A percentile compares a stretch with the other conserved stretches of the same genome.
Evolutionary conservation across 2,329 filamentous ascomycete species (phyloP).

Genomic region (Xylaria polymorpha): DNA sequence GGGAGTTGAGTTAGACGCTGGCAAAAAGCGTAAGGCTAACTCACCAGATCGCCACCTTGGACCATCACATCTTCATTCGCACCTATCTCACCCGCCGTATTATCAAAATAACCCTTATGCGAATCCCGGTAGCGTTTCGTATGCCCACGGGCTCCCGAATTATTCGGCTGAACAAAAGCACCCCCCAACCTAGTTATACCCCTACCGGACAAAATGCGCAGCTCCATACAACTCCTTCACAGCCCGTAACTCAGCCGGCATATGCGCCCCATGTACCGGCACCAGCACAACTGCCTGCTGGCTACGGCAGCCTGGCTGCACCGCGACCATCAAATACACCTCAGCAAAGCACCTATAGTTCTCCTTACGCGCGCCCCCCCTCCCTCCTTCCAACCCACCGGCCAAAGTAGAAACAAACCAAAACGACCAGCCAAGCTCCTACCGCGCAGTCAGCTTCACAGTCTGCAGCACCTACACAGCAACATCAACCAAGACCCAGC

Average conservation of each 20-base stretch:
- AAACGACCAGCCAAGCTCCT: slow-evolving; percentile 38
- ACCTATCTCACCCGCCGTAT: slow-evolving; percentile 47
- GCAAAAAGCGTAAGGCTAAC: slow-evolving; percentile 68
- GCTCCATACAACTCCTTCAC: slow-evolving; percentile 40
- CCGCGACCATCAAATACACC: slow-evolving; percentile 43
- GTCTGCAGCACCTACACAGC: slow-evolving; percentile 27
- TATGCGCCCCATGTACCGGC: slow-evolving; percentile 47
- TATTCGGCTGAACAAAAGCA: slow-evolving; percentile 44
- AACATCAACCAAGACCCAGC: slow-evolving; percentile 34
- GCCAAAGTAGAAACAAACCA: slow-evolving; percentile 43
- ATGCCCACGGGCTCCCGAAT: slow-evolving; percentile 42
- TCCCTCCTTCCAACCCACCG: slow-evolving; percentile 44
- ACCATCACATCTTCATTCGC: slow-evolving; percentile 46
- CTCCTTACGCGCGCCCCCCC: slow-evolving; percentile 50
- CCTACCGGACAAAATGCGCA: slow-evolving; percentile 42
- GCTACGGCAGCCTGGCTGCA: slow-evolving; percentile 42
- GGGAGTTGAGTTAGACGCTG: slow-evolving; percentile 68
- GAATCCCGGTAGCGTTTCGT: slow-evolving; percentile 42
- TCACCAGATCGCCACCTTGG: slow-evolving; percentile 61
- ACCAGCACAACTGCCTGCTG: slow-evolving; percentile 47
- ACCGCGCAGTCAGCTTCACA: slow-evolving; percentile 40
- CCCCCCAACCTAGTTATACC: slow-evolving; percentile 41
- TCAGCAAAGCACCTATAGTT: slow-evolving; percentile 50
- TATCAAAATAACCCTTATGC: slow-evolving; percentile 49
- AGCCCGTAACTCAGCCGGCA: slow-evolving; percentile 43